Conservation (phyloP, 805 yeast genomes). For the Citeromyces nyonsensis region DNA sequence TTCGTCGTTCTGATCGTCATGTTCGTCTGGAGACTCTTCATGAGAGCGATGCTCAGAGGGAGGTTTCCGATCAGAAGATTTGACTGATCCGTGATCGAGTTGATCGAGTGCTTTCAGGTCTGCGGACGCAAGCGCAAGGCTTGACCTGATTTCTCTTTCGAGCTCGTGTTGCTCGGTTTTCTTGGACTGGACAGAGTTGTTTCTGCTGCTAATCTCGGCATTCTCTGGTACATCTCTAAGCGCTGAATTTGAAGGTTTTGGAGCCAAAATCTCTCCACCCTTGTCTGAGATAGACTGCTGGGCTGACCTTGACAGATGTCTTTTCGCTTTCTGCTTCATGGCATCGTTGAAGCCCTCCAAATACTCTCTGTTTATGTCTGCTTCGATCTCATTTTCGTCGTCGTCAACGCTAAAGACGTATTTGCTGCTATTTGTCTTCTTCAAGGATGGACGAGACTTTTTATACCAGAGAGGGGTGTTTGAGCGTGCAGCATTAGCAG, state of each 20-base stretch:
- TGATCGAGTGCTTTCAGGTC: constrained; percentile 3
- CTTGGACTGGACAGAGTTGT: constrained; percentile 6
- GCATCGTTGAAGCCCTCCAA: constrained; percentile 68
- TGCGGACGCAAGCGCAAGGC: constrained; percentile 3
- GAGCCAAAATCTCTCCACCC: background rate
- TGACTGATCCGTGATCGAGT: constrained; percentile 3
- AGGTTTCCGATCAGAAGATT: constrained; percentile 4
- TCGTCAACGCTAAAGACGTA: constrained; percentile 69
- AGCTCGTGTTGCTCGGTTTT: constrained; percentile 14
- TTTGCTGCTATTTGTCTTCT: constrained; percentile 13
- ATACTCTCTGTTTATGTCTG: constrained; percentile 41
- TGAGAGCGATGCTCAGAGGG: constrained; percentile 6
- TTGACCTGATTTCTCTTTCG: constrained; percentile 6
- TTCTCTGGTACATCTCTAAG: background rate
- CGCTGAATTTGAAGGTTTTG: constrained; percentile 1
- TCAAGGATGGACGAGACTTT: background rate
- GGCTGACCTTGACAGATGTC: constrained; percentile 4
- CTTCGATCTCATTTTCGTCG: constrained; percentile 57
- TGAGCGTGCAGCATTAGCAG: no score
- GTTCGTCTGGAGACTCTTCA: background rate
- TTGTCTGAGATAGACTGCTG: background rate
- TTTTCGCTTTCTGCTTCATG: constrained; percentile 27
- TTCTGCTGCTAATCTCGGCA: background rate
- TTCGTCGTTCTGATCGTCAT: background rate
- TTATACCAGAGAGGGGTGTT: no score